These are phyloP conservation scores for Daedaleopsis nitida DNA, from an alignment of 768 basidiomycete species.

Conservation along the genomic window DNA sequence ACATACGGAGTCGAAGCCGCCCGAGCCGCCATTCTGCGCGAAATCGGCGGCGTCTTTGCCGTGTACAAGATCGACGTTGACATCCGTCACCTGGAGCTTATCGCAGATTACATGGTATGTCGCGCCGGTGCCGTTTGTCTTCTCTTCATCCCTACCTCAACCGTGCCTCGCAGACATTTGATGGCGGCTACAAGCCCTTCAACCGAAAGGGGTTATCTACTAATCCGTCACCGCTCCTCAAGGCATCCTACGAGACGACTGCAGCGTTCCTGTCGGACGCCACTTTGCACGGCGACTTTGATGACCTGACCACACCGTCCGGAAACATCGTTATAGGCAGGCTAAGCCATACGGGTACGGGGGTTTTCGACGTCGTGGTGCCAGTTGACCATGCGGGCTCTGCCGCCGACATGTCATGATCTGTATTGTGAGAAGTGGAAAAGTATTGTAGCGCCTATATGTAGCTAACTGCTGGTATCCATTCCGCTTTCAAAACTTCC, in stretches of 20 bases:
- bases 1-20: conserved; percentile 99
- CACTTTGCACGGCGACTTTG: conserved; percentile 92
- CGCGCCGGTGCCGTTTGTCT: background rate
- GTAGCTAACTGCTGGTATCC: background rate
- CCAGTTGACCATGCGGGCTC: conserved; percentile 31
- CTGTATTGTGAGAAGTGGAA: conserved; percentile 5
- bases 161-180: conserved; percentile 74
- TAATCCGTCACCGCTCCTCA: conserved; percentile 93
- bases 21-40: conserved; percentile 83
- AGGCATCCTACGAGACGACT: conserved; percentile 98
- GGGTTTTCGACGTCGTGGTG: conserved; percentile 87
- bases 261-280: conserved; percentile 91
- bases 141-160: background rate
- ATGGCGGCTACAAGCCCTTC: conserved; percentile 97
- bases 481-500: background rate
- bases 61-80: conserved; percentile 97
- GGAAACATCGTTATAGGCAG: conserved; percentile 90
- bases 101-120: conserved; percentile 98
- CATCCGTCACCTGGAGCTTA: conserved; percentile 89
- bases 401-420: conserved; percentile 4
- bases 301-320: conserved; percentile 87
- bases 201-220: conserved; percentile 93
- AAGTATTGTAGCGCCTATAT: conserved; percentile 15
- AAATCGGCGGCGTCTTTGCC: conserved; percentile 90
- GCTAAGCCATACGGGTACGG: conserved; percentile 90